A percentile compares a stretch with the other conserved stretches of the same genome.
Conservation (phyloP, 1,284 basidiomycete genomes). For the Stereum hirsutum region DNA sequence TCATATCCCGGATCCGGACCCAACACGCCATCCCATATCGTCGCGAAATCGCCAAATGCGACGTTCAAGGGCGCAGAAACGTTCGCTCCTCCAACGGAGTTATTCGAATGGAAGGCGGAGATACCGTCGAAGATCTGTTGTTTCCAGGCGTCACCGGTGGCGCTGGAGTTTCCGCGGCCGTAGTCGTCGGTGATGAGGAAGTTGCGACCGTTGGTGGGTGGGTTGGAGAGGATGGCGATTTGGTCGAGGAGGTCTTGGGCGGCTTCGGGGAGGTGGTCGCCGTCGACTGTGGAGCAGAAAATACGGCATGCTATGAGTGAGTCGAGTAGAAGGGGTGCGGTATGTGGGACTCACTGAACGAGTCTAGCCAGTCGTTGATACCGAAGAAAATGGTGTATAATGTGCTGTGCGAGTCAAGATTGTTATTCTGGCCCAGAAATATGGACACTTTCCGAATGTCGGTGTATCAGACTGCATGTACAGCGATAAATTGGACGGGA, state of each 20-base stretch:
- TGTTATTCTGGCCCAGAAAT: slow-evolving; percentile 22
- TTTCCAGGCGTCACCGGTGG: slow-evolving; percentile 21
- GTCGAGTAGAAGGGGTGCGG: too few relatives aligned
- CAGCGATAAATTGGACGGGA: neutral
- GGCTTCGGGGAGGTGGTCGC: slow-evolving; percentile 23
- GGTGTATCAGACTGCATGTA: neutral
- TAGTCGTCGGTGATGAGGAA: slow-evolving; percentile 25
- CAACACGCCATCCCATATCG: slow-evolving; percentile 23
- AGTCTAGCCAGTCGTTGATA: slow-evolving; percentile 24
- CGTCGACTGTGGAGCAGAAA: slow-evolving; percentile 19
- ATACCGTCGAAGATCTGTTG: slow-evolving; percentile 20
- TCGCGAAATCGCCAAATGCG: slow-evolving; percentile 20
- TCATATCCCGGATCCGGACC: slow-evolving; percentile 18
- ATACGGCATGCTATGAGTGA: too few relatives aligned
- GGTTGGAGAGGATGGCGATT: slow-evolving; percentile 18
- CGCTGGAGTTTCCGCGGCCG: slow-evolving; percentile 17
- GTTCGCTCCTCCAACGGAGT: too few relatives aligned
- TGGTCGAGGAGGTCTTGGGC: slow-evolving; percentile 24
- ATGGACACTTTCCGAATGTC: slow-evolving; percentile 13
- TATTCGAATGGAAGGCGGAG: slow-evolving; percentile 11
- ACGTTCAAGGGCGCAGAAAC: slow-evolving; percentile 12
- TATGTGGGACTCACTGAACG: slow-evolving; percentile 14
- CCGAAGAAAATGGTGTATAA: slow-evolving; percentile 28
- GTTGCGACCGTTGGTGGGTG: slow-evolving; percentile 20
- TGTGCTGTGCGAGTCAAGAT: slow-evolving; percentile 21